Percentiles rank a stretch among this genome's conserved stretches.
These are phyloP conservation scores for Ogataea degrootiae DNA, from an alignment of 805 yeast species.

Conservation along the genomic window DNA sequence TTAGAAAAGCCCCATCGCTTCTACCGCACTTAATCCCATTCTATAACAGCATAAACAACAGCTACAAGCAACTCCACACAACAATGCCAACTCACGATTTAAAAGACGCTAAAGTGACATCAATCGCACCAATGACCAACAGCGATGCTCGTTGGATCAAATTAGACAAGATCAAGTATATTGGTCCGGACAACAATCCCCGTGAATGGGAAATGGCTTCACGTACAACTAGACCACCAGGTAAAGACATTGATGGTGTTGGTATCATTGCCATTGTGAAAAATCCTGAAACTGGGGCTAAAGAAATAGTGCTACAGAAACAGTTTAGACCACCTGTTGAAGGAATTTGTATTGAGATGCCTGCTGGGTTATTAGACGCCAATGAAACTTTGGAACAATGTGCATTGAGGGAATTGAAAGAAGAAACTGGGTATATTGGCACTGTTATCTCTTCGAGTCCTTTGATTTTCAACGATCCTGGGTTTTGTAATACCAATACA, in stretches of 20 bases:
- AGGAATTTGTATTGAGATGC: constrained; percentile 86
- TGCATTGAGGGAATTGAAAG: constrained; percentile 82
- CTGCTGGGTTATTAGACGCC: constrained; percentile 92
- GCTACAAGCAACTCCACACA: constrained; percentile 1
- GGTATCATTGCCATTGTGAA: constrained; percentile 74
- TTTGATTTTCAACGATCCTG: constrained; percentile 48
- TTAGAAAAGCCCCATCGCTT: too few relatives aligned
- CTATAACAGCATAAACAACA: too few relatives aligned
- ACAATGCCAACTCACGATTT: constrained; percentile 15
- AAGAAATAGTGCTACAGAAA: constrained; percentile 62
- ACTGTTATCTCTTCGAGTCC: constrained; percentile 33
- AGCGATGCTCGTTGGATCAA: constrained; percentile 63
- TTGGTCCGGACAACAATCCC: constrained; percentile 63
- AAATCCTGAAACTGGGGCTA: constrained; percentile 28
- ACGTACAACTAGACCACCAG: constrained; percentile 64
- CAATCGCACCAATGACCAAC: constrained; percentile 28
- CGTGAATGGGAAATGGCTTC: constrained; percentile 92
- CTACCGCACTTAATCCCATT: too few relatives aligned
- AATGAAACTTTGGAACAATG: constrained; percentile 71
- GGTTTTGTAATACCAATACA: constrained; percentile 83
- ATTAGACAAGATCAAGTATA: constrained; percentile 59
- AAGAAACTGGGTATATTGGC: constrained; percentile 92
- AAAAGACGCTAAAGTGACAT: constrained; percentile 26
- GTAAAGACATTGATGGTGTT: constrained; percentile 79
- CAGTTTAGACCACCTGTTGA: constrained; percentile 92